Evolutionary conservation across 345 rosid genomes (phyloP).

Genomic region (Abelmoschus esculentus): DNA sequence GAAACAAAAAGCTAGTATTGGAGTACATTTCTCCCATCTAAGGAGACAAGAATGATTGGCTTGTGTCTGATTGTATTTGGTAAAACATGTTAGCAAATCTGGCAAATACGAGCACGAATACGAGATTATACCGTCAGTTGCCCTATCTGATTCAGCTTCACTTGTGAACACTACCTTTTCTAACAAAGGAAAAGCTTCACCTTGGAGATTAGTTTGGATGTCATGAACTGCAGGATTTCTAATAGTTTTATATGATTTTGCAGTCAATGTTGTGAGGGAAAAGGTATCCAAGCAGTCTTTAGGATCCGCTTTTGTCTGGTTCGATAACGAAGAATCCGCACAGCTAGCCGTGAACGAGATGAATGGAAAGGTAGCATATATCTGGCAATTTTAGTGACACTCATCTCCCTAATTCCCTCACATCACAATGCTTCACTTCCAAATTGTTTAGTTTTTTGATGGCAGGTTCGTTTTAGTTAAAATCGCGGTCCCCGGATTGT

Average conservation of each 20-base stretch:
- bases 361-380: constrained; percentile 45
- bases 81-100: not conserved
- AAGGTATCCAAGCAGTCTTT: constrained; percentile 30
- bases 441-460: constrained; percentile 36
- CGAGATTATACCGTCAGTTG: not conserved
- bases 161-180: not conserved
- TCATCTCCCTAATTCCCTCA: not conserved
- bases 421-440: constrained; percentile 7
- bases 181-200: not conserved
- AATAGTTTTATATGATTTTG: constrained; percentile 1
- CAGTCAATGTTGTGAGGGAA: constrained; percentile 40
- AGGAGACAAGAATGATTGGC: not conserved
- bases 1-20: not conserved
- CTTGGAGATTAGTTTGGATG: not conserved
- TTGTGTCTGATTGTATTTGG: not conserved
- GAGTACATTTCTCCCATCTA: not conserved
- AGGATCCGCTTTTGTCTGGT: constrained; percentile 60
- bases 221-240: not conserved
- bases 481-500: constrained; percentile 36
- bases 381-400: not conserved
- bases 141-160: not conserved
- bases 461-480: constrained; percentile 53
- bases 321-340: constrained; percentile 31
- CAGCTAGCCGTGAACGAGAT: constrained; percentile 39
- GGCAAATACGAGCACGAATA: not conserved